Percentiles rank a stretch among this genome's conserved stretches.
Evolutionary conservation across 306 rosid genomes (phyloP).

Genomic region (Nissolia schottii): DNA sequence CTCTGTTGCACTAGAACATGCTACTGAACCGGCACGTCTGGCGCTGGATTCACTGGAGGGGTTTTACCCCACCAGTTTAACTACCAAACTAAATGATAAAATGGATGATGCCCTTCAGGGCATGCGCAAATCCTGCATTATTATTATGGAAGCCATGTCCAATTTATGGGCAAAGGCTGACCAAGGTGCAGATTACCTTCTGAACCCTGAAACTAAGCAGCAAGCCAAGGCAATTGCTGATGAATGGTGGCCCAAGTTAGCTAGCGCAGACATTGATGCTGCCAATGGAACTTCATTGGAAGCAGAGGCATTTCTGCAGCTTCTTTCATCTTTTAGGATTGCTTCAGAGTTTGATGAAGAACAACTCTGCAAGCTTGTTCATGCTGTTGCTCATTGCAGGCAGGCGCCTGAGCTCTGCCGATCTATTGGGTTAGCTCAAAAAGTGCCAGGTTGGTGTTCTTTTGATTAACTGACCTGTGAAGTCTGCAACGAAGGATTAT

Average conservation of each 20-base stretch:
- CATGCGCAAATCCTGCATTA: conserved; percentile 59
- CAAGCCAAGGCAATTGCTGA: conserved; percentile 89
- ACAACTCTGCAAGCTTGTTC: conserved; percentile 87
- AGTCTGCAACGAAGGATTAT: conserved; percentile 49
- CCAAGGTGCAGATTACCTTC: conserved; percentile 67
- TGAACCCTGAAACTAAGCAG: conserved; percentile 83
- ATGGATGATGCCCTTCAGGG: conserved; percentile 67
- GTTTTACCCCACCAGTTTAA: conserved; percentile 68
- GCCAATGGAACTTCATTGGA: conserved; percentile 89
- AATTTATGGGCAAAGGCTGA: conserved; percentile 65
- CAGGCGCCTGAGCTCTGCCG: conserved; percentile 92
- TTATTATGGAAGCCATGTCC: conserved; percentile 66
- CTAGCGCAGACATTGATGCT: conserved; percentile 61
- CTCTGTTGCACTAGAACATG: conserved; percentile 65
- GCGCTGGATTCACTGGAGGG: conserved; percentile 86
- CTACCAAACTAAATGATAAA: conserved; percentile 50
- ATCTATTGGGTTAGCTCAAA: conserved; percentile 73
- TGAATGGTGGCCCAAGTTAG: conserved; percentile 83
- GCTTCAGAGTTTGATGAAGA: conserved; percentile 86
- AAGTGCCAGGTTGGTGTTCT: conserved; percentile 93
- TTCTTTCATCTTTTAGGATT: conserved; percentile 70
- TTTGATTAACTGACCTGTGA: conserved; percentile 64
- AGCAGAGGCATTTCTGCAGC: conserved; percentile 88
- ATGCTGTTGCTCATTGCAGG: conserved; percentile 74
- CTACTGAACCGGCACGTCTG: conserved; percentile 55